Evolutionary conservation across 2,329 filamentous ascomycete genomes (phyloP).

Genomic region (Fusarium austroafricanum): DNA sequence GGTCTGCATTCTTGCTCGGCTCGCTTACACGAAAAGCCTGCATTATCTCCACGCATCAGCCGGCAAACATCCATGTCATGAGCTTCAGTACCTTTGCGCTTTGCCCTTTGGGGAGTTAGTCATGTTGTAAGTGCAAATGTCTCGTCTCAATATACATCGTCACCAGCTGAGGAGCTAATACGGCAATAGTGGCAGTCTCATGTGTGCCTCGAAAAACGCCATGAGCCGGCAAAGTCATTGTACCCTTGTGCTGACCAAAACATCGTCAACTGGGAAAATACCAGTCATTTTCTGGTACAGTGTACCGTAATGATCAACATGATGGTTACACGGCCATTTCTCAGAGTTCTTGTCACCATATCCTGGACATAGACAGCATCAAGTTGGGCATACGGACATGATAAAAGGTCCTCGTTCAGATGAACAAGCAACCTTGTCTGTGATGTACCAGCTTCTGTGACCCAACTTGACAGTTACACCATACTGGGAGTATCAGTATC

Average conservation of each 20-base stretch:
- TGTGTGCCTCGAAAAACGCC: background rate
- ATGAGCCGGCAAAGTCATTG: slow-evolving; percentile 9
- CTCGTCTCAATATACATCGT: slow-evolving; percentile 22
- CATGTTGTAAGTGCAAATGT: slow-evolving; percentile 6
- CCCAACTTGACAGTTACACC: slow-evolving; percentile 17
- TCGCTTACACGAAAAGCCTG: slow-evolving; percentile 4
- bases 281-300: background rate
- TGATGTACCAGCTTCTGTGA: slow-evolving; percentile 10
- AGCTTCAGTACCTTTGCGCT: slow-evolving; percentile 3
- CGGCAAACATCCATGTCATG: slow-evolving; percentile 9
- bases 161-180: slow-evolving; percentile 24
- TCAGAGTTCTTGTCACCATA: background rate
- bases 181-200: slow-evolving; percentile 19
- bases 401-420: slow-evolving; percentile 13
- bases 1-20: slow-evolving; percentile 29
- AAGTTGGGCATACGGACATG: slow-evolving; percentile 28
- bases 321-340: slow-evolving; percentile 3
- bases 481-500: slow-evolving; percentile 18
- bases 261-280: background rate
- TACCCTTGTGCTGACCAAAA: background rate
- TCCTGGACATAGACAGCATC: slow-evolving; percentile 20
- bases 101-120: slow-evolving; percentile 19
- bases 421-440: slow-evolving; percentile 20
- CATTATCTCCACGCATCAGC: slow-evolving; percentile 14
- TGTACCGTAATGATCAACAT: background rate